Evolutionary conservation across 2,329 filamentous ascomycete species (phyloP).

Genomic region (Lecanicillium sp.): DNA sequence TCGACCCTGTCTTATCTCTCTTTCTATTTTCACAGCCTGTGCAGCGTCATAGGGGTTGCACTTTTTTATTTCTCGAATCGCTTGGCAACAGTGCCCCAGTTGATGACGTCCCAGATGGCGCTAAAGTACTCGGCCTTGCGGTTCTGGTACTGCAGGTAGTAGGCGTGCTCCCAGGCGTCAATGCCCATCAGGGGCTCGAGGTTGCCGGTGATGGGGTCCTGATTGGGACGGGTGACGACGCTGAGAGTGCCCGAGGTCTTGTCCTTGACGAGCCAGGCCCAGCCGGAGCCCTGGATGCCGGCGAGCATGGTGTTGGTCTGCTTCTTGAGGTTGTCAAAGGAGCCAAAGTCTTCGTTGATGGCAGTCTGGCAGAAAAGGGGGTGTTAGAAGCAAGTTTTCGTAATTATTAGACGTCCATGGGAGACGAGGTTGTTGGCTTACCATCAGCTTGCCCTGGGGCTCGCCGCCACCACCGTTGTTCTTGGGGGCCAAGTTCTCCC

Average conservation of each 20-base stretch:
- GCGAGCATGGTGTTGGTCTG: constrained; percentile 62
- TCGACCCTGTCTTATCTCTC: neutral
- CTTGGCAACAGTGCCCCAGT: constrained; percentile 86
- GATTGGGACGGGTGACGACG: constrained; percentile 70
- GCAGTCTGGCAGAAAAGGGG: constrained; percentile 39
- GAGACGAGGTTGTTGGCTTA: constrained; percentile 17
- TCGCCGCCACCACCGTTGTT: constrained; percentile 54
- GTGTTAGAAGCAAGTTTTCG: neutral
- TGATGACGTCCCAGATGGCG: constrained; percentile 89
- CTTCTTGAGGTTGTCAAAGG: constrained; percentile 54
- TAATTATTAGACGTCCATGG: neutral
- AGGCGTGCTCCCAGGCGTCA: constrained; percentile 94
- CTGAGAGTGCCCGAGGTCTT: constrained; percentile 51
- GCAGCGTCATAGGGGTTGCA: neutral
- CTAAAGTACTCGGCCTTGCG: constrained; percentile 93
- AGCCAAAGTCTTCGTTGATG: constrained; percentile 61
- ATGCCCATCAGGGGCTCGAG: constrained; percentile 78
- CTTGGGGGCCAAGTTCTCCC: constrained; percentile 69
- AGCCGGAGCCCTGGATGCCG: constrained; percentile 77
- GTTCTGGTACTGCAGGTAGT: constrained; percentile 95
- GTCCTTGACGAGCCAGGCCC: constrained; percentile 81
- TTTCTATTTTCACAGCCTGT: neutral
- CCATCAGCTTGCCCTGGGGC: constrained; percentile 52
- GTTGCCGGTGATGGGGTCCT: constrained; percentile 80
- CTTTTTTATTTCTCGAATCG: constrained; percentile 49